These are phyloP conservation scores for Clavariopsis aquatica DNA, from an alignment of 495 filamentous ascomycete genomes.

Conservation along the genomic window DNA sequence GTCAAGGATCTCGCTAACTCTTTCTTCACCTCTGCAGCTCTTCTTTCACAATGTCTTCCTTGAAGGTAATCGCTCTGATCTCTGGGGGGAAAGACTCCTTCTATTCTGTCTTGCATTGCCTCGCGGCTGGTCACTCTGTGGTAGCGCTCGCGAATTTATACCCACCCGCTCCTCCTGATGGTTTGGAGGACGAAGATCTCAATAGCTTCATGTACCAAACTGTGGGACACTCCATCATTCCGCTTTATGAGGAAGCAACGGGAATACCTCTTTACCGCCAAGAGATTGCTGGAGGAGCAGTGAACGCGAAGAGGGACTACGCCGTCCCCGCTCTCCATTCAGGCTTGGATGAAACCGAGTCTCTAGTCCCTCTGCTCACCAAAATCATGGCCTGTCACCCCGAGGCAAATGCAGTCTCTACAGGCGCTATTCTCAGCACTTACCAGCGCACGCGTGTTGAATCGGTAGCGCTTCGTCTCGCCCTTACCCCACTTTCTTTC, in stretches of 20 bases:
- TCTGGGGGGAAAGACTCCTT: constrained; percentile 98
- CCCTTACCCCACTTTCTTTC: constrained; percentile 76
- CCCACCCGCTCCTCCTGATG: constrained; percentile 49
- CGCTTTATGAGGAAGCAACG: constrained; percentile 77
- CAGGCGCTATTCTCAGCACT: constrained; percentile 88
- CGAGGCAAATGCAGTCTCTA: constrained; percentile 76
- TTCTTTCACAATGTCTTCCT: not conserved
- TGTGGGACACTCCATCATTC: constrained; percentile 83
- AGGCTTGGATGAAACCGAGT: constrained; percentile 79
- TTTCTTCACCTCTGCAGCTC: not conserved
- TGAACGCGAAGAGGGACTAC: constrained; percentile 67
- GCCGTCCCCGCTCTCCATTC: constrained; percentile 13
- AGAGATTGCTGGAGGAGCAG: constrained; percentile 66
- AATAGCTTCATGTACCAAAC: constrained; percentile 99
- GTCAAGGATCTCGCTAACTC: not conserved
- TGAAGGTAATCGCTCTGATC: constrained; percentile 77
- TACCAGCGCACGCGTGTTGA: constrained; percentile 96
- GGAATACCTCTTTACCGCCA: constrained; percentile 76
- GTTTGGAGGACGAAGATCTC: constrained; percentile 63
- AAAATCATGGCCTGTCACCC: constrained; percentile 67
- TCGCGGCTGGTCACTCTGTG: constrained; percentile 79
- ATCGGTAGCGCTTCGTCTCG: constrained; percentile 75
- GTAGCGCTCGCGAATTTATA: constrained; percentile 88
- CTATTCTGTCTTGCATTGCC: constrained; percentile 87
- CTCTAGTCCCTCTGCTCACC: constrained; percentile 69